A percentile compares a stretch with the other conserved stretches of the same genome.
These are phyloP conservation scores for Ceratobasidium sp. DNA, from an alignment of 1,284 basidiomycete species.

Conservation along the genomic window DNA sequence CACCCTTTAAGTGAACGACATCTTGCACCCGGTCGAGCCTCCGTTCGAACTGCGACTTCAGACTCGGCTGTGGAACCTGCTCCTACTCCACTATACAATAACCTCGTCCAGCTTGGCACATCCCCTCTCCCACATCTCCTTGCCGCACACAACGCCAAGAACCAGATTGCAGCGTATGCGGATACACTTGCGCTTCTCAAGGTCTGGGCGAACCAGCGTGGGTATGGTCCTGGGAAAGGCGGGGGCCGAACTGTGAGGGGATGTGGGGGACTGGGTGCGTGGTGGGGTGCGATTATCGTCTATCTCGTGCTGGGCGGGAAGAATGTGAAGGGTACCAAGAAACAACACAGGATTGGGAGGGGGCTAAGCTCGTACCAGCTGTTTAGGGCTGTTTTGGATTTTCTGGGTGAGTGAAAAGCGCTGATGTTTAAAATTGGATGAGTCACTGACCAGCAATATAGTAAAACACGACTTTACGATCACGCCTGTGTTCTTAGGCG, in stretches of 20 bases:
- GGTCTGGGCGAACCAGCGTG: conserved; percentile 91
- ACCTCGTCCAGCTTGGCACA: conserved; percentile 73
- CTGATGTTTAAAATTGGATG: not conserved
- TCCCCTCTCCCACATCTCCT: conserved; percentile 76
- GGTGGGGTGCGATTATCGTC: conserved; percentile 78
- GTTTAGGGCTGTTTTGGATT: conserved; percentile 83
- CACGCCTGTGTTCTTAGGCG: conserved; percentile 67
- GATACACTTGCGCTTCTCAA: conserved; percentile 85
- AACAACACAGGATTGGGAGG: conserved; percentile 60
- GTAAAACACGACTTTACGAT: conserved; percentile 77
- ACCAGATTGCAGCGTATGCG: conserved; percentile 71
- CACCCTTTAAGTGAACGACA: conserved; percentile 57
- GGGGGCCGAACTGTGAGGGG: conserved; percentile 67
- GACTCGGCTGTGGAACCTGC: conserved; percentile 47
- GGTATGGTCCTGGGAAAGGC: conserved; percentile 67
- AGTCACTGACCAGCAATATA: conserved; percentile 51
- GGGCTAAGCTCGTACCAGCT: conserved; percentile 89
- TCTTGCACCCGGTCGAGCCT: conserved; percentile 28
- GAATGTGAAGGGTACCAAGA: conserved; percentile 52
- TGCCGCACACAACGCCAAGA: conserved; percentile 71
- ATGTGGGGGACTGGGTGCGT: conserved; percentile 72
- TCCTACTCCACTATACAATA: conserved; percentile 84
- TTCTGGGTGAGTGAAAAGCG: conserved; percentile 66
- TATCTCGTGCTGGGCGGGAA: conserved; percentile 71
- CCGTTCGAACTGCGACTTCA: conserved; percentile 31